Base-by-base conservation (phyloP, 257 asterid genomes). In the Eustoma russellianum region DNA sequence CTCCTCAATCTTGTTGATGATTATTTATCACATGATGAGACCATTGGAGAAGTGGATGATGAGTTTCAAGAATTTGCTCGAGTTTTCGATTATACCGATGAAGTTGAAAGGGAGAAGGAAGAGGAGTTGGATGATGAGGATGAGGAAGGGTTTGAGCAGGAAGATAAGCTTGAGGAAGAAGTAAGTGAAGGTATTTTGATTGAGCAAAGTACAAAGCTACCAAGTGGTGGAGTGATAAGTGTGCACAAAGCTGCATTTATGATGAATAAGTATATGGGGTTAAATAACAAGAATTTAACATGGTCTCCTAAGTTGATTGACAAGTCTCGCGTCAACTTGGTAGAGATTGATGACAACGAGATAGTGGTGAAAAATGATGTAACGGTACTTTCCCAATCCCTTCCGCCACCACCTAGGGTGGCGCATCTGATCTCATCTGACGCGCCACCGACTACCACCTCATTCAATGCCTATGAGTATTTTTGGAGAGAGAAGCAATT, bases 401-500 rank as follows among this genome's bases (percentile, higher is more conserved):
- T 79, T 9, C 81, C 85, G 6, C 75, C 81, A 17, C 56, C 53
- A 7, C 73, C 62, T 0, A 44, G 59, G 40, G 66, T 53, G 66
- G 56, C 78, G 5, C 71, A 73, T 16, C 47, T 76, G 45, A 60
- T 74, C 44, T 64, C 74, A 2, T 3, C 56, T 17, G 30, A 65
- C 1, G 49, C 66, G 2, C 48, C 79, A 13, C 50, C 76, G 1
- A 18, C 52, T 5, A 6, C 61, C 10, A 48, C 79, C 17, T 69
- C 88, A 13, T 67, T 80, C 66, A 88, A 88, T 57, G 74, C 73
- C 9, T 88, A 80, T 50, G 83, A 85, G 46, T 79, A 82, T 65
- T 85, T 85, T 64, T 88, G 95, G 95, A 55, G 82, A 56, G 76
- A 59, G 61, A 77, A 79, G 68, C 60, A 72, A 41, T 41, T 55